These are phyloP conservation scores for Dactylellina cionopaga DNA, from an alignment of 2,329 filamentous ascomycete species.

Conservation along the genomic window DNA sequence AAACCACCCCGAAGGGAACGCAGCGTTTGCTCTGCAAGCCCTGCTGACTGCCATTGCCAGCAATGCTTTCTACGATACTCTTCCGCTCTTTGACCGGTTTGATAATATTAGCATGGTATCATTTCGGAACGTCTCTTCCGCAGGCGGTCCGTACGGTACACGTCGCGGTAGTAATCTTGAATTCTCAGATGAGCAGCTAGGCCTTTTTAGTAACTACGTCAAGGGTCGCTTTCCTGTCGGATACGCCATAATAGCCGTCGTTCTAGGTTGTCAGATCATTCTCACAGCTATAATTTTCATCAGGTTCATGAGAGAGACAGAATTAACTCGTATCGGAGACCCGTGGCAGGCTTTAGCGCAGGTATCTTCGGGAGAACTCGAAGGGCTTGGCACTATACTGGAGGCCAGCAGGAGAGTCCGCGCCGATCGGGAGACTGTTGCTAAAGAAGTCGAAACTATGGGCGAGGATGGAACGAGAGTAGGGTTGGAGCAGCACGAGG, in stretches of 20 bases:
- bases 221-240: constrained; percentile 11
- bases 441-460: constrained; percentile 6
- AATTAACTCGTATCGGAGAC: constrained; percentile 26
- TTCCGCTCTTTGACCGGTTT: not conserved
- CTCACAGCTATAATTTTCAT: constrained; percentile 7
- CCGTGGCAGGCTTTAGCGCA: constrained; percentile 37
- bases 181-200: not conserved
- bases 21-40: constrained; percentile 12
- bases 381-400: not conserved
- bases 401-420: constrained; percentile 2
- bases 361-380: constrained; percentile 11
- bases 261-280: constrained; percentile 17
- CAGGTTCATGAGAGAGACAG: constrained; percentile 14
- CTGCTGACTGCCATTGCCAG: constrained; percentile 12
- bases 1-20: constrained; percentile 8
- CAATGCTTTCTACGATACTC: constrained; percentile 4
- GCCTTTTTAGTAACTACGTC: not conserved
- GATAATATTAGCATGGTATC: not conserved
- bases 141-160: constrained; percentile 31
- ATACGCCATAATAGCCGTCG: constrained; percentile 3
- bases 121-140: constrained; percentile 17
- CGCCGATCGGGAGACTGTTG: not conserved
- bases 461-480: constrained; percentile 9
- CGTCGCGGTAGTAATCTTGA: not conserved
- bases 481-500: not conserved